These are phyloP conservation scores for Aristolochia fimbriata DNA, from an alignment of 164 flowering plant species.

Conservation along the genomic window DNA sequence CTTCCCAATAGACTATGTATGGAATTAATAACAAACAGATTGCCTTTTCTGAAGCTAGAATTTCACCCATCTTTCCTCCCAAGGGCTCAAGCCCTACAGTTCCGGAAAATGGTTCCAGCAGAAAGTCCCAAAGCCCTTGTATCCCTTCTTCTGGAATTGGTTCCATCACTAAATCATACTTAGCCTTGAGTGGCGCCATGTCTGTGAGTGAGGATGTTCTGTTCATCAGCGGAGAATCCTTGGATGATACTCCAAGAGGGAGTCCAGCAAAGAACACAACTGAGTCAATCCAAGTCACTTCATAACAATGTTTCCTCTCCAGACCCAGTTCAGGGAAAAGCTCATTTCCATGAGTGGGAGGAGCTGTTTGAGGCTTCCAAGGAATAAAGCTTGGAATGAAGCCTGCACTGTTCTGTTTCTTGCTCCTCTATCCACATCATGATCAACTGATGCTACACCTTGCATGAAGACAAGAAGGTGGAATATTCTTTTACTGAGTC, in stretches of 20 bases:
- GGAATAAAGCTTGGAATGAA: background rate
- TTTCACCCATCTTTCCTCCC: slow-evolving; percentile 17
- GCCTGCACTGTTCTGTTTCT: background rate
- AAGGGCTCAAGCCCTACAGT: slow-evolving; percentile 11
- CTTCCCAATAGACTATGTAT: slow-evolving; percentile 5
- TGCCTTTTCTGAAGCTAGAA: slow-evolving; percentile 7
- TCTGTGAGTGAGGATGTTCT: too few relatives aligned
- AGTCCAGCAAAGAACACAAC: slow-evolving; percentile 1
- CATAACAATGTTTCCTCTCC: background rate
- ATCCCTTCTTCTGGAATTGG: background rate
- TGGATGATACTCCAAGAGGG: background rate
- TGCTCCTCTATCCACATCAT: background rate
- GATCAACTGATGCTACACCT: too few relatives aligned
- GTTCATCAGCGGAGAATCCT: background rate
- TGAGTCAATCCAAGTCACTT: slow-evolving; percentile 10
- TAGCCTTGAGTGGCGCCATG: background rate
- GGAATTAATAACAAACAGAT: slow-evolving; percentile 7
- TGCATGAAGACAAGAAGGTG: slow-evolving; percentile 1
- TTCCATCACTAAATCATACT: background rate
- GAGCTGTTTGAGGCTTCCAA: background rate
- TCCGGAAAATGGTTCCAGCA: background rate
- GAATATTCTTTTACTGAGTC: slow-evolving; percentile 2
- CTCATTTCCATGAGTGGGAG: background rate
- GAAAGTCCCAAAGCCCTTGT: background rate
- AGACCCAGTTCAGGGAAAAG: slow-evolving; percentile 9